Percentiles rank a stretch among this genome's conserved stretches.
These are phyloP conservation scores for Pseudocercospora eumusae DNA, from an alignment of 2,329 filamentous ascomycete species.

Conservation along the genomic window DNA sequence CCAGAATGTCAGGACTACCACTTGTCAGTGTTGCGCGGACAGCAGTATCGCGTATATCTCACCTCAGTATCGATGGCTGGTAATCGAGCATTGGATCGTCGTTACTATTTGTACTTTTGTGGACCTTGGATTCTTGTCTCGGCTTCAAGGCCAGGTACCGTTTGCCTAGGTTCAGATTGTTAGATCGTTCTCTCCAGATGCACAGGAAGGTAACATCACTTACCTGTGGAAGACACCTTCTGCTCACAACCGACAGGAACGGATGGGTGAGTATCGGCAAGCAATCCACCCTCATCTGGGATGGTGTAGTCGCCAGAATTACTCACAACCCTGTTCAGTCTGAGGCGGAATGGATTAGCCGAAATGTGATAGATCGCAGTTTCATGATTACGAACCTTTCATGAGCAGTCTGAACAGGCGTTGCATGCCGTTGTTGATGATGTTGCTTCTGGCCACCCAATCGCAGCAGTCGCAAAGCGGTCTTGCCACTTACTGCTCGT, in stretches of 20 bases:
- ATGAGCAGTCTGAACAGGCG: slow-evolving; percentile 27
- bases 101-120: neutral
- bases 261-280: slow-evolving; percentile 23
- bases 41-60: neutral
- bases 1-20: slow-evolving; percentile 35
- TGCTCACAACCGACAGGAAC: slow-evolving; percentile 37
- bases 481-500: slow-evolving; percentile 35
- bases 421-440: slow-evolving; percentile 14
- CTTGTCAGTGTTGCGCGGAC: slow-evolving; percentile 28
- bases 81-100: slow-evolving; percentile 5
- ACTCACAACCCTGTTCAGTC: slow-evolving; percentile 23
- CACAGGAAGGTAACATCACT: slow-evolving; percentile 11
- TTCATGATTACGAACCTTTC: slow-evolving; percentile 27
- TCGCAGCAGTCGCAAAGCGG: slow-evolving; percentile 38
- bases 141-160: slow-evolving; percentile 33
- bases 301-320: slow-evolving; percentile 1
- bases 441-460: slow-evolving; percentile 18
- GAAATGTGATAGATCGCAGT: slow-evolving; percentile 15
- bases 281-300: slow-evolving; percentile 36
- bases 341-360: slow-evolving; percentile 16
- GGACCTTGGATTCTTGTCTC: slow-evolving; percentile 15
- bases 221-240: slow-evolving; percentile 41
- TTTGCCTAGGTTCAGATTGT: slow-evolving; percentile 30
- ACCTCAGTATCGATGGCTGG: slow-evolving; percentile 29
- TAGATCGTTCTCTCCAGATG: neutral